Evolutionary conservation across 805 yeast genomes (phyloP).

Genomic region (Blastobotrys parvus): DNA sequence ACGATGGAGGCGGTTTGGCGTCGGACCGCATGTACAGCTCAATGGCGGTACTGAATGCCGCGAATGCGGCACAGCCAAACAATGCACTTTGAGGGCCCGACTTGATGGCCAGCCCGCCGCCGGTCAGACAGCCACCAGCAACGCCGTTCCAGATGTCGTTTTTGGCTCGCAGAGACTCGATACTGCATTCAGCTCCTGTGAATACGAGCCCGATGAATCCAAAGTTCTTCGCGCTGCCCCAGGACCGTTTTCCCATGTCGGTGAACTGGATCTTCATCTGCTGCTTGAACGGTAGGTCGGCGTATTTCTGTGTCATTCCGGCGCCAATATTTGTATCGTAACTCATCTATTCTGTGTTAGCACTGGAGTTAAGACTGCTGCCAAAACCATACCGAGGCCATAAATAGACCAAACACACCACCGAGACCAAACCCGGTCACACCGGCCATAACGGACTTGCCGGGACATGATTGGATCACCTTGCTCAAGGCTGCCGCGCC

Average conservation of each 20-base stretch:
- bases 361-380: neutral
- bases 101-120: slow-evolving; percentile 88
- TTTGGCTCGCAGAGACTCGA: slow-evolving; percentile 80
- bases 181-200: slow-evolving; percentile 85
- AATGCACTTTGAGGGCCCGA: slow-evolving; percentile 91
- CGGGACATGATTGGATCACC: slow-evolving; percentile 89
- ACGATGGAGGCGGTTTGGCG: slow-evolving; percentile 70
- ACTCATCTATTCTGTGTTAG: slow-evolving; percentile 40
- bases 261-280: slow-evolving; percentile 85
- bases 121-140: slow-evolving; percentile 91
- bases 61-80: slow-evolving; percentile 95
- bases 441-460: slow-evolving; percentile 85
- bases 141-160: slow-evolving; percentile 89
- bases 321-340: slow-evolving; percentile 69
- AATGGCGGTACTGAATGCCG: slow-evolving; percentile 68
- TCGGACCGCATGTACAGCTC: slow-evolving; percentile 83
- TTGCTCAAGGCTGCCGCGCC: slow-evolving; percentile 80
- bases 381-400: slow-evolving; percentile 37
- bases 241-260: slow-evolving; percentile 89
- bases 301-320: slow-evolving; percentile 46
- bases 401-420: slow-evolving; percentile 90
- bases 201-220: slow-evolving; percentile 88
- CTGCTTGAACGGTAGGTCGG: slow-evolving; percentile 83
- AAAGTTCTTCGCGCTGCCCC: slow-evolving; percentile 83
- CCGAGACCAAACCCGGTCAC: slow-evolving; percentile 91